These are phyloP conservation scores for Plenodomus biglobosus DNA, from an alignment of 2,329 filamentous ascomycete species.

Conservation along the genomic window DNA sequence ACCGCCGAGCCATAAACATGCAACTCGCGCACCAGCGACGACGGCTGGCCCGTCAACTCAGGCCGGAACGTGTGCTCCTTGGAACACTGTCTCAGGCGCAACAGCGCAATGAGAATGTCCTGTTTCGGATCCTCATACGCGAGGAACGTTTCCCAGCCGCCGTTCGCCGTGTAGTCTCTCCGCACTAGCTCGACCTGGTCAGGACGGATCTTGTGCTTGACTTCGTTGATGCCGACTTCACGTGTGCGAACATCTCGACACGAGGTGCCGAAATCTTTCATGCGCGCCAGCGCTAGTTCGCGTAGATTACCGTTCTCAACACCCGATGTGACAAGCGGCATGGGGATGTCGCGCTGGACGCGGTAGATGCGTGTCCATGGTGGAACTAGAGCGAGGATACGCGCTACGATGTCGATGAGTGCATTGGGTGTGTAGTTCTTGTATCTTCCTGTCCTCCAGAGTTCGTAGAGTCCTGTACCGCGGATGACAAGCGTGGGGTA, in stretches of 20 bases:
- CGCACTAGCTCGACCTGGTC: conserved; percentile 95
- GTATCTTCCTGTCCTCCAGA: conserved; percentile 95
- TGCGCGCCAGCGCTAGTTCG: conserved; percentile 89
- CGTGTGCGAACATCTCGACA: conserved; percentile 95
- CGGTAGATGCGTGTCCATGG: conserved; percentile 99
- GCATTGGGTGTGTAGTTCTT: conserved; percentile 99
- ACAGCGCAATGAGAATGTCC: conserved; percentile 89
- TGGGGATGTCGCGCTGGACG: conserved; percentile 98
- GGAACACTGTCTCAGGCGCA: conserved; percentile 87
- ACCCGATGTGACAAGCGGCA: conserved; percentile 97
- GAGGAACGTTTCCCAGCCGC: conserved; percentile 97
- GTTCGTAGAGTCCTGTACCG: conserved; percentile 92
- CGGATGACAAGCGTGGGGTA: conserved; percentile 97
- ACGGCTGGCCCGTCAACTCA: conserved; percentile 82
- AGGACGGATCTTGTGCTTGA: conserved; percentile 97
- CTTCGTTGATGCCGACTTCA: conserved; percentile 97
- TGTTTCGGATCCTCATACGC: conserved; percentile 98
- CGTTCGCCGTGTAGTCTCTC: conserved; percentile 91
- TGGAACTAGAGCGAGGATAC: conserved; percentile 91
- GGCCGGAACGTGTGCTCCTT: conserved; percentile 88
- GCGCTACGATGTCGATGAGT: conserved; percentile 89
- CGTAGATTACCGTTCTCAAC: conserved; percentile 97
- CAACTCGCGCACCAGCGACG: conserved; percentile 87
- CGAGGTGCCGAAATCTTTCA: conserved; percentile 98
- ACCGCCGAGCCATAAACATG: conserved; percentile 97